These are phyloP conservation scores for Lachnellula subtilissima DNA, from an alignment of 2,329 filamentous ascomycete genomes.

Conservation along the genomic window DNA sequence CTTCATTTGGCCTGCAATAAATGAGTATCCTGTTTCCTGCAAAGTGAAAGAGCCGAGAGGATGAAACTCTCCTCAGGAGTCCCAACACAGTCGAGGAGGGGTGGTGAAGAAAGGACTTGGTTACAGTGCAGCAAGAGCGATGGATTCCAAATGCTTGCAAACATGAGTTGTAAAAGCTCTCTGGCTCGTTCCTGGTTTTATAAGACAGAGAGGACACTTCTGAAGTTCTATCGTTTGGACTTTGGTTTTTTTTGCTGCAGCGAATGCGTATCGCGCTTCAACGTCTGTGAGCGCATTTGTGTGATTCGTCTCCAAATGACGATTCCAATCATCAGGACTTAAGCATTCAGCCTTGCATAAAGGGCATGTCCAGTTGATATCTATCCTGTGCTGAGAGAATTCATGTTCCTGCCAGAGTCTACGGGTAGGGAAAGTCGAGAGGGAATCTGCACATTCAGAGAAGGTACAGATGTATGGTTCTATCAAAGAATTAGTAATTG, in stretches of 20 bases:
- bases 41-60: no score
- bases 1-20: neutral
- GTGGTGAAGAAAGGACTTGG: no score
- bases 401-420: slow-evolving; percentile 3
- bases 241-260: neutral
- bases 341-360: neutral
- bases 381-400: neutral
- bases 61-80: no score
- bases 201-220: slow-evolving; percentile 6
- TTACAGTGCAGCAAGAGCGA: slow-evolving; percentile 4
- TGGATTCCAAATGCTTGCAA: slow-evolving; percentile 10
- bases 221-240: neutral
- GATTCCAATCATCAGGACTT: neutral
- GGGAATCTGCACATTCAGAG: neutral
- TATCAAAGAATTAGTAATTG: no score
- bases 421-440: slow-evolving; percentile 1
- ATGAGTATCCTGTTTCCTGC: no score
- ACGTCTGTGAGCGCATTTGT: neutral
- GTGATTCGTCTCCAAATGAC: neutral
- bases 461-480: slow-evolving; percentile 5
- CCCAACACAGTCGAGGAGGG: no score
- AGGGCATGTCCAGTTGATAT: neutral
- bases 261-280: neutral
- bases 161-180: slow-evolving; percentile 8
- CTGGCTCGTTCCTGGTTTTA: slow-evolving; percentile 3